Base-by-base conservation (phyloP, 2,329 filamentous ascomycete species). In the Trichoderma sp. region DNA sequence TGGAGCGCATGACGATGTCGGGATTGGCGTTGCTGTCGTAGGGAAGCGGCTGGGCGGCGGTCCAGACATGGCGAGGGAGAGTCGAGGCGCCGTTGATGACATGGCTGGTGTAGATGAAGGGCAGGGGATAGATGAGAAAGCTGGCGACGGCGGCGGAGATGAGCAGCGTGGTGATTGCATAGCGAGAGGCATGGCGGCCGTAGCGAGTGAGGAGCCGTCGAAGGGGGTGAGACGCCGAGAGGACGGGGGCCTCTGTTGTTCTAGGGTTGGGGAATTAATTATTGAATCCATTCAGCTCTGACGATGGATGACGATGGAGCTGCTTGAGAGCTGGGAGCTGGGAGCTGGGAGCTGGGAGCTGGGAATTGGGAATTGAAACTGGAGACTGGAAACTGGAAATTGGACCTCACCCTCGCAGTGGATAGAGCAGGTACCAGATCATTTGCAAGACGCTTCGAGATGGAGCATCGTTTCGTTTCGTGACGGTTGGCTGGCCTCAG, bases 51-150 rank as follows among this genome's bases (percentile, higher is more conserved):
- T 88, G 86, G 6, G 90, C 90, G 42, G 89, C 89, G 29, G 91
- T 93, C 92, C 92, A 94, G 72, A 92, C 91, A 85, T 94, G 90
- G 74, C 90, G 89, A 34, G 92, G 91, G 8, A 93, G 81, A 70
- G 89, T 90, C 63, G 90, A 90, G 27, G 89, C 87, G 71, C 89
- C 89, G 74, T 88, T 90, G 72, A 87, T 87, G 71, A 90, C 89
- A 77, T 91, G 89, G 74, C 87, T 89, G 1, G 88, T 89, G 77
- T 90, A 90, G 60, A 94, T 86, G 75, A 92, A 93, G 22, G 91
- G 85, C 64, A 92, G 89, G 8, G 91, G 91, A 74, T 92, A 94
- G 69, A 90, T 86, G 65, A 93, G 84, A 63, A 90, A 80, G 54
- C 90, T 86, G 67, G 90, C 90, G 68, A 92, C 84, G 52, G 87